Evolutionary conservation across 192 early-diverging fungal genomes (phyloP), one percentile per base, ranked within the genome.

Genomic region (Linnemannia zychae): DNA sequence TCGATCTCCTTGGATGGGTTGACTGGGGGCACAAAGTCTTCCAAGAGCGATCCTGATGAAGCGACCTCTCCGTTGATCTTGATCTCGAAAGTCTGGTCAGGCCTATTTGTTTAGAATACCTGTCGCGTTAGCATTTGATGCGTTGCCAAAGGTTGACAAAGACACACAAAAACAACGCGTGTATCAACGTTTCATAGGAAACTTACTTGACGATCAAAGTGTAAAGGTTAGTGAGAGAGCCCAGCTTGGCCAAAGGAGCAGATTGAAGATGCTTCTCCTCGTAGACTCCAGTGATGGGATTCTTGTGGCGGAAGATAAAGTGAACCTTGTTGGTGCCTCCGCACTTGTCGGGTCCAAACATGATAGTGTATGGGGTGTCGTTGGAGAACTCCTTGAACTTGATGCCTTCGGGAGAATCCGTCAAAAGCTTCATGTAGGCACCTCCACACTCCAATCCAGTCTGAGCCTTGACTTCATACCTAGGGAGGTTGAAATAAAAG

Each of bases 321-420:
- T 98, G 97, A 36, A 98, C 92, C 77, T 97, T 97, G 93, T 97
- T 97, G 57, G 95, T 96, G 60, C 72, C 12, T 44, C 96, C 97
- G 87, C 97, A 98, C 80, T 93, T 94, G 90, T 98, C 97, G 18
- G 97, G 97, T 47, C 97, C 97, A 89, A 98, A 98, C 97, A 98
- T 96, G 89, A 93, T 68, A 38, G 88, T 89, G 89, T 97, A 98
- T 6, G 97, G 97, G 44, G 97, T 94, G 72, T 94, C 92, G 88
- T 97, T 94, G 49, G 89, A 92, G 79, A 97, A 96, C 72, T 95
- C 89, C 40, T 86, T 90, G 74, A 93, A 91, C 52, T 90, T 89
- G 80, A 95, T 94, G 20, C 80, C 78, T 47, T 87, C 84, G 72
- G 94, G 91, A 24, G 91, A 87, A 52, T 89, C 78, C 16, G 93